Percentiles rank a stretch among this genome's conserved stretches.
phyloP scores from a whole-genome alignment of 75 land plant species.

The Ceratopteris richardii region DNA sequence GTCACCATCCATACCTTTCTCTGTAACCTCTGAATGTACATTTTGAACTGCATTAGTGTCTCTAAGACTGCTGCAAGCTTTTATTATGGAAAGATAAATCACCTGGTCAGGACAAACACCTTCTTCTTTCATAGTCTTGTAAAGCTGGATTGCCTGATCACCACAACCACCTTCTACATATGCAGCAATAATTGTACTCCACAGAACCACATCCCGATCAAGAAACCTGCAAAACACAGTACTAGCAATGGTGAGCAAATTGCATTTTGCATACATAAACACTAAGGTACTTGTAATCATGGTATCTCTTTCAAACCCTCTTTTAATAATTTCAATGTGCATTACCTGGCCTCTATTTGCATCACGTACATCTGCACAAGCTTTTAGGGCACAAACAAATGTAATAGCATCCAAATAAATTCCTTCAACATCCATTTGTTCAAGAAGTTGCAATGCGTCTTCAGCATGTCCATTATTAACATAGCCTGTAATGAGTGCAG shows the following conservation, averaged over 20 bases:
- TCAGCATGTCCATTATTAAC: slow-evolving; percentile 22
- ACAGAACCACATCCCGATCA: slow-evolving; percentile 33
- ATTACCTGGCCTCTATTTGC: slow-evolving; percentile 26
- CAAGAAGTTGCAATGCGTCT: slow-evolving; percentile 18
- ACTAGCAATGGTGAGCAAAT: slow-evolving; percentile 27
- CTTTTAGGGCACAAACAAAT: slow-evolving; percentile 17
- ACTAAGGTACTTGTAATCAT: slow-evolving; percentile 30
- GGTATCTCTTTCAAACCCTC: slow-evolving; percentile 19
- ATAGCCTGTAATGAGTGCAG: slow-evolving; percentile 29
- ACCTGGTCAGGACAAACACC: slow-evolving; percentile 36
- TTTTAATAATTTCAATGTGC: slow-evolving; percentile 26
- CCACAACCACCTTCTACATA: slow-evolving; percentile 42
- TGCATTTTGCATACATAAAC: slow-evolving; percentile 63
- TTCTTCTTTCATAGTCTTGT: slow-evolving; percentile 21
- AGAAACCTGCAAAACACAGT: slow-evolving; percentile 27
- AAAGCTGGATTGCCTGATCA: slow-evolving; percentile 25
- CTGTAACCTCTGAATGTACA: no score
- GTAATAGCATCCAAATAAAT: slow-evolving; percentile 19
- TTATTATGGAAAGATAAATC: slow-evolving; percentile 40
- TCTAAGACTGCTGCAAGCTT: slow-evolving; percentile 34
- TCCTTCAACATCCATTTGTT: slow-evolving; percentile 22
- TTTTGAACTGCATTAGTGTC: no score
- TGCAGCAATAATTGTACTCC: slow-evolving; percentile 46
- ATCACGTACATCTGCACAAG: slow-evolving; percentile 26
- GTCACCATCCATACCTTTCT: no score